Conservation (phyloP, 768 basidiomycete genomes). For the Cystofilobasidium macerans region DNA sequence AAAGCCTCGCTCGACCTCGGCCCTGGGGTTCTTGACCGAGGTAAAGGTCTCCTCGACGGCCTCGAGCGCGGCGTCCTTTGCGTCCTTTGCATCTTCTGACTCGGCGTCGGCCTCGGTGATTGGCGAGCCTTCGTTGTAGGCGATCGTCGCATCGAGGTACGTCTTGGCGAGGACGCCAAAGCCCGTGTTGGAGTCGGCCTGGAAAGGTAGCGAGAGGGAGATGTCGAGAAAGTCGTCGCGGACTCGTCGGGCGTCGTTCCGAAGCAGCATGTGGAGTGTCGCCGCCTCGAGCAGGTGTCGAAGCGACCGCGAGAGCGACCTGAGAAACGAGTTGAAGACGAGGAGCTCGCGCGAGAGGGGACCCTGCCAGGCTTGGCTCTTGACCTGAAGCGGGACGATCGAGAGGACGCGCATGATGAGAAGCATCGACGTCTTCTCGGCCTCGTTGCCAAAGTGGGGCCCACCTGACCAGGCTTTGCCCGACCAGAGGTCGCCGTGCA, state of each 20-base stretch:
- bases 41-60: slow-evolving; percentile 86
- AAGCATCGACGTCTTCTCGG: slow-evolving; percentile 87
- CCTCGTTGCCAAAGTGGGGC: slow-evolving; percentile 86
- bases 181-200: slow-evolving; percentile 90
- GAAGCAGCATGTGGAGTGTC: slow-evolving; percentile 82
- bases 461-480: slow-evolving; percentile 81
- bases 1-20: slow-evolving; percentile 90
- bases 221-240: slow-evolving; percentile 90
- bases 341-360: slow-evolving; percentile 91
- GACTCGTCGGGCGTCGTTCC: slow-evolving; percentile 69
- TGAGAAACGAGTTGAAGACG: slow-evolving; percentile 96
- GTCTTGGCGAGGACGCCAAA: slow-evolving; percentile 96
- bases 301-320: slow-evolving; percentile 77
- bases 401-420: slow-evolving; percentile 93
- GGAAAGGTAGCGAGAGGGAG: slow-evolving; percentile 53
- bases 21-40: slow-evolving; percentile 69
- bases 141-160: slow-evolving; percentile 75
- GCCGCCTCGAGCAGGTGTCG: slow-evolving; percentile 83
- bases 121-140: slow-evolving; percentile 69
- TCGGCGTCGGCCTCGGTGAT: slow-evolving; percentile 56
- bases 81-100: slow-evolving; percentile 62
- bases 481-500: slow-evolving; percentile 88
- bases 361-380: slow-evolving; percentile 87
- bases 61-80: slow-evolving; percentile 71
- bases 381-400: slow-evolving; percentile 88